Base-by-base conservation (phyloP, 768 basidiomycete genomes). In the Suillus bovinus region DNA sequence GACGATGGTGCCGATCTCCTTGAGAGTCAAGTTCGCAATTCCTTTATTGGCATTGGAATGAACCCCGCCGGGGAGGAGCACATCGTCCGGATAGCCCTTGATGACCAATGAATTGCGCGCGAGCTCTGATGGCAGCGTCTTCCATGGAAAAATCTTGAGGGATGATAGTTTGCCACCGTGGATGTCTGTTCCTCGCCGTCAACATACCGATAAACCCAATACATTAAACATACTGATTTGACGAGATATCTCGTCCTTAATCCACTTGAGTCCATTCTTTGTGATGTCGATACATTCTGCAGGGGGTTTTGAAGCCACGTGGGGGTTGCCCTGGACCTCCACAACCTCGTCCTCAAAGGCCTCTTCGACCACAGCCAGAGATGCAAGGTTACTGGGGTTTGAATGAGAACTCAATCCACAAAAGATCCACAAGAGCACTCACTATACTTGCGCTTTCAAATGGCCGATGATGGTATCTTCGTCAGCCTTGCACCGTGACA, bases 401-500 rank as follows among this genome's bases (percentile, higher is more conserved):
- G 11, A 1, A 44, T 44, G n/a, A 44, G 20, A 7, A 41, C 39
- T 41, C 6, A 3, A 20, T 41, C 6, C 1, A 2, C 39, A 41
- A 5, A 10, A 29, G 31, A 2, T 5, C 14, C 6, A 55, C 4
- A 9, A n/a, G 4, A 17, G 5, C 5, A 44, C 64, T 50, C 49
- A 65, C 64, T 58, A 58, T 39, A 58, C 38, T 5, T 58, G 57
- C 4, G 57, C 38, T 41, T 58, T 58, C 24, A 58, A 29, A 27
- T 58, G 36, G 9, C 56, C n/a, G 20, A 58, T 58, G 27, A 58
- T 58, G 3, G 56, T 58, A 42, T 33, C 31, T 33, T 17, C 8
- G 6, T 52, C 36, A 13, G 59, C 47, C 44, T 46, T 46, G 13
- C 41, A 42, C 20, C 8, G 41, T 14, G 41, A 42, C 20, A 42